Evolutionary conservation across 306 rosid species (phyloP), one percentile per base, ranked within the genome.

Genomic region (Trifolium repens): DNA sequence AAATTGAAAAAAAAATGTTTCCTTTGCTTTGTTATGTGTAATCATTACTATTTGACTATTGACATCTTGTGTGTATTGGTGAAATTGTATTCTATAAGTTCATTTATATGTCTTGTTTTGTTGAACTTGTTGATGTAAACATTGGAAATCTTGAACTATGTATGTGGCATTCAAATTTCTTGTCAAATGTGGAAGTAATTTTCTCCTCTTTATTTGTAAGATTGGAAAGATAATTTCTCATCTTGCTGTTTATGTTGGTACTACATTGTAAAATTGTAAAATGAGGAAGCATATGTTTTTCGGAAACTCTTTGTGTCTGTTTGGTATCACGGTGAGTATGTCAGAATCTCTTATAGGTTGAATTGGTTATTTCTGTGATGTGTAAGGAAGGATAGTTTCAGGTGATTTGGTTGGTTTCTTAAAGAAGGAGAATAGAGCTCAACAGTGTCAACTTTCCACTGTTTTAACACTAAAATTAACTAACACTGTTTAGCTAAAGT

Each of bases 1-100:
- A n/a, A 9, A 40, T 26, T 39, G 42, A 71, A 58, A 1, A 19
- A 26, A 57, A 46, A 57, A 80, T 43, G 0, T 58, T 46, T 42
- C 46, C 54, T 37, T 64, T 73, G 75, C 69, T 69, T 81, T 76
- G 71, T 80, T 32, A 44, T 78, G 40, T 50, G 74, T 67, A 63
- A 76, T 84, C 83, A 75, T 78, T 77, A 84, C 26, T 77, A 32
- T 74, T 67, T 65, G 32, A 76, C 42, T 85, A 57, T 80, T 67
- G 84, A 63, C 81, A 40, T 83, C 17, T 52, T 53, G 55, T 72
- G 58, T 57, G 69, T 79, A 24, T 70, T 65, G 39, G 71, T 55
- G 64, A 74, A 69, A 59, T 71, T 66, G 15, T 75, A 60, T 66
- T 75, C 71, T 40, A 35, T 85, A 14, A 16, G 71, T n/a, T 55